phyloP scores from a whole-genome alignment of 192 early-diverging fungal genomes.

The Coemansia sp. region DNA sequence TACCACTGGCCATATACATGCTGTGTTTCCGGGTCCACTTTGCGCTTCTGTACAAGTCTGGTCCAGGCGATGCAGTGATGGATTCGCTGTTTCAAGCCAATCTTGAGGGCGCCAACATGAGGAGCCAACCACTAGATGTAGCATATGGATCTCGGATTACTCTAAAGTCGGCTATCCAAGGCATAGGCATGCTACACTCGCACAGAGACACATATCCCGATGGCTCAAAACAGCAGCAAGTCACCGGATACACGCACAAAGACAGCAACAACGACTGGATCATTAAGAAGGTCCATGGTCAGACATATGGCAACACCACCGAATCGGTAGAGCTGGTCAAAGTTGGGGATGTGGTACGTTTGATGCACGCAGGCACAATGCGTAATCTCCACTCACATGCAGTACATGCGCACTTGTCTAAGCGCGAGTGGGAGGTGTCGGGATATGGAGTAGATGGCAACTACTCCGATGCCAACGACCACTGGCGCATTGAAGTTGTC shows the following conservation, averaged over 20 bases:
- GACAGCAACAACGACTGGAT: conserved; percentile 94
- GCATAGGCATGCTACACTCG: conserved; percentile 92
- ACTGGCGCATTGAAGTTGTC: conserved; percentile 86
- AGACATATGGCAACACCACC: conserved; percentile 16
- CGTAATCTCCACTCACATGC: conserved; percentile 86
- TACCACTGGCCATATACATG: conserved; percentile 84
- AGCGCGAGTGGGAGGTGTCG: conserved; percentile 80
- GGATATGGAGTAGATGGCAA: conserved; percentile 74
- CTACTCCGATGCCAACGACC: conserved; percentile 79
- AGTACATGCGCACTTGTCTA: conserved; percentile 73
- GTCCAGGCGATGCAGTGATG: conserved; percentile 91
- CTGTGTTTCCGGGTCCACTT: conserved; percentile 87
- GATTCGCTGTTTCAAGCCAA: conserved; percentile 95
- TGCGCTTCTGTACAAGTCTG: conserved; percentile 73
- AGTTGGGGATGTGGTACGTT: conserved; percentile 78
- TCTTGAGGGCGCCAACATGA: conserved; percentile 76
- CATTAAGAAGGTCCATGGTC: conserved; percentile 62
- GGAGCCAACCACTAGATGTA: conserved; percentile 81
- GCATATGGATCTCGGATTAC: conserved; percentile 89
- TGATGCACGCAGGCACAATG: conserved; percentile 69
- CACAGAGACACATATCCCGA: conserved; percentile 82
- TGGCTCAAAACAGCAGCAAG: conserved; percentile 92
- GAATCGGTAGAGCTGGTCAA: conserved; percentile 62
- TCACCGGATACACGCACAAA: conserved; percentile 92
- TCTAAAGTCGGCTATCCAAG: conserved; percentile 77